Conservation (phyloP, 257 asterid species). For the Coffea eugenioides region DNA sequence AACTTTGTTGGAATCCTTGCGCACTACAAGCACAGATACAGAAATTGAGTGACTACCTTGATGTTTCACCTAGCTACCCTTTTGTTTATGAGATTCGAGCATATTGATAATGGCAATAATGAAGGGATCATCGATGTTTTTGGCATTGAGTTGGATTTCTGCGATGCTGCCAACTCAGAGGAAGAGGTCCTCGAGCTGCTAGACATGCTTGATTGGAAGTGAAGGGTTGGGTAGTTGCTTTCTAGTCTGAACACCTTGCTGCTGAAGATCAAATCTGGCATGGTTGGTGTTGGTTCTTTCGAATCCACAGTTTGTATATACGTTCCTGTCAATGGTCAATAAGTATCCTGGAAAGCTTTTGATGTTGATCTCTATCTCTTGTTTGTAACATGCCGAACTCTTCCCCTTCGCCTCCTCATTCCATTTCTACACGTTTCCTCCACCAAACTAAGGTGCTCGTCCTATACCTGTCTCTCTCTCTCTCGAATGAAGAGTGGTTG, state of each 20-base stretch:
- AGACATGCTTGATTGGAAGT: slow-evolving; percentile 99
- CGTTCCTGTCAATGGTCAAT: slow-evolving; percentile 12
- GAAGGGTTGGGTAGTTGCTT: slow-evolving; percentile 23
- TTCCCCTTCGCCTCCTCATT: not conserved
- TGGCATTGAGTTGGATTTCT: slow-evolving; percentile 92
- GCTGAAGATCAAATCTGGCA: not conserved
- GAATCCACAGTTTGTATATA: slow-evolving; percentile 24
- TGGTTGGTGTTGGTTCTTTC: slow-evolving; percentile 15
- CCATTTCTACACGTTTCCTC: too few species aligned
- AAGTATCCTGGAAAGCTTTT: slow-evolving; percentile 8
- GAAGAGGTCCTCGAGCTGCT: slow-evolving; percentile 86
- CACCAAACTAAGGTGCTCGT: too few species aligned
- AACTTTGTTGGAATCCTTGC: too few species aligned
- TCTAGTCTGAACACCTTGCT: slow-evolving; percentile 3
- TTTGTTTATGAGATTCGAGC: slow-evolving; percentile 88
- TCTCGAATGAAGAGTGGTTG: too few species aligned
- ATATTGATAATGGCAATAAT: slow-evolving; percentile 61
- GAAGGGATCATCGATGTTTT: slow-evolving; percentile 80
- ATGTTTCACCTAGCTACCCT: slow-evolving; percentile 81
- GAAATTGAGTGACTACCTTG: slow-evolving; percentile 56
- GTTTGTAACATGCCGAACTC: not conserved
- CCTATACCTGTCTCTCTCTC: too few species aligned
- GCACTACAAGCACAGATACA: too few species aligned
- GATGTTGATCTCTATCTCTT: not conserved
- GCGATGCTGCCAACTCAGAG: slow-evolving; percentile 81